Base-by-base conservation (phyloP, 139 green algal species). In the Coccomyxa sp. region DNA sequence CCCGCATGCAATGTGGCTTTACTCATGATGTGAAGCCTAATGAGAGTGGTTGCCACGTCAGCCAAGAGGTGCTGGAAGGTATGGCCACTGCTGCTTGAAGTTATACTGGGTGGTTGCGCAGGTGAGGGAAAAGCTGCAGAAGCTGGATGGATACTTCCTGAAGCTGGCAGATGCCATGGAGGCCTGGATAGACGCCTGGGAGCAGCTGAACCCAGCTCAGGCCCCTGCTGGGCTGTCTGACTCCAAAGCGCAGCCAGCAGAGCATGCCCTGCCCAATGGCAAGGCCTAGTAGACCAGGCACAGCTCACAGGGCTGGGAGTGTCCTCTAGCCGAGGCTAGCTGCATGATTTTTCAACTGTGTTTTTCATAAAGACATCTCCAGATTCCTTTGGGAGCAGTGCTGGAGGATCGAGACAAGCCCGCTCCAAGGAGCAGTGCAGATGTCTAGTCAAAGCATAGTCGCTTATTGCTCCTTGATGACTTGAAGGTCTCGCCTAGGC, bases 111-210 rank as follows among this genome's bases (percentile, higher is more conserved):
- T 7, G 3, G n/a, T 0, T 70, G n/a, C 9, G 79, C 80, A 89
- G 80, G 89, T 97, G 69, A 87, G 88, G 58, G 83, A 87, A 31
- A 92, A 91, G 55, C 90, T 98, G 44, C 84, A 78, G 1, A 83
- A 93, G 74, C 87, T 98, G 22, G 95, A 98, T 87, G 89, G 91
- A 33, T 98, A 98, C 89, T 98, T 98, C 81, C 50, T 33, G n/a
- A 98, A 97, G 89, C 90, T 98, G 72, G 94, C 91, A 1, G 89
- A 98, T 78, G 95, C 85, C 74, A 98, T 98, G 95, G 69, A 90
- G 22, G 88, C 87, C 36, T 98, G 95, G 95, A 95, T 98, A 77
- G 86, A 88, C 33, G 77, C 75, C 76, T 98, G 94, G 94, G 84
- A 82, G 70, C 70, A 89, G 81, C 74, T 97, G 31, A 97, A 97